Percentiles rank a stretch among this genome's conserved stretches.
Conservation (phyloP, 1,284 basidiomycete species). For the Schizophyllum amplum region DNA sequence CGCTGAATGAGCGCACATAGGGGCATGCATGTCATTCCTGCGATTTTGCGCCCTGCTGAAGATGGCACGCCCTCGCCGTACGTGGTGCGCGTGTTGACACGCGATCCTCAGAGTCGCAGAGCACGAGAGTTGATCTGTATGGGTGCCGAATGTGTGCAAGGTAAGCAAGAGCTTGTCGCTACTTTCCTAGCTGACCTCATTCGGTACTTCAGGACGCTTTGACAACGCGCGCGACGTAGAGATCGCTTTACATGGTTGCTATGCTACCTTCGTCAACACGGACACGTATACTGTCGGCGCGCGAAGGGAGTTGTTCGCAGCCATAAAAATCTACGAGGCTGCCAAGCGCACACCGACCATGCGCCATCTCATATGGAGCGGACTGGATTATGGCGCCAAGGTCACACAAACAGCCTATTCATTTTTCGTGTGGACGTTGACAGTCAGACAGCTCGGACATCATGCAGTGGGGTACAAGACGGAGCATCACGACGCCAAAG, state of each 20-base stretch:
- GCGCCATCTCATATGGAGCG: constrained; percentile 40
- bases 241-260: constrained; percentile 30
- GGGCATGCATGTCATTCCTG: constrained; percentile 22
- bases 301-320: constrained; percentile 30
- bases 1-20: not conserved
- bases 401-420: constrained; percentile 16
- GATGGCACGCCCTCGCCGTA: constrained; percentile 29
- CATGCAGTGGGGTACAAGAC: constrained; percentile 26
- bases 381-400: constrained; percentile 36
- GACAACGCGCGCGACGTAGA: constrained; percentile 26
- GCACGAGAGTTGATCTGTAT: constrained; percentile 20
- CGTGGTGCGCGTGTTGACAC: constrained; percentile 29
- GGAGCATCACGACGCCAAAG: constrained; percentile 31
- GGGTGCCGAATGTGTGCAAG: constrained; percentile 29
- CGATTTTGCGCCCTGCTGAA: constrained; percentile 16
- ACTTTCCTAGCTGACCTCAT: not conserved
- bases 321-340: constrained; percentile 38
- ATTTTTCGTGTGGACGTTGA: not conserved
- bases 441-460: not conserved
- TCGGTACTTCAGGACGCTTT: constrained; percentile 16
- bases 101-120: constrained; percentile 22
- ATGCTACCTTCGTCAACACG: constrained; percentile 38
- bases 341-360: constrained; percentile 31
- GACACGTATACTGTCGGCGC: constrained; percentile 40
- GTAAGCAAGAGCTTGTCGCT: constrained; percentile 13